Evolutionary conservation across 169 alveolate species (phyloP).

Genomic region (Plasmodium vinckei): DNA sequence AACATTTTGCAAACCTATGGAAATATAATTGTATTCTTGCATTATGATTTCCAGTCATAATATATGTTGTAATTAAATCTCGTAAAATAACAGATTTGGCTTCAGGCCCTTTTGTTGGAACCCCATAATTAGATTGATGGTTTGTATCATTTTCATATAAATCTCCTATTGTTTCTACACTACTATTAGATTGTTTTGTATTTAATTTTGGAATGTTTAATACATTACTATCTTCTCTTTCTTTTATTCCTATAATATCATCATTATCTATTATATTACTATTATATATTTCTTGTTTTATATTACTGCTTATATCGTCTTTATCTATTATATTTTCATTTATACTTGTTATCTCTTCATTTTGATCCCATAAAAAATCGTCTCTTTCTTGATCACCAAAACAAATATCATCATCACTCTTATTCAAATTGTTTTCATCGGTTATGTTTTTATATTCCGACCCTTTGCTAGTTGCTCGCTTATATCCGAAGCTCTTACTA

Average conservation of each 20-base stretch:
- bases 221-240: not conserved
- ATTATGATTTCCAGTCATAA: constrained; percentile 85
- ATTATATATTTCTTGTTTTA: no score
- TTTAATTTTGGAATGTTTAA: constrained; percentile 9
- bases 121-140: constrained; percentile 47
- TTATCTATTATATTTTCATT: not conserved
- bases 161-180: constrained; percentile 23
- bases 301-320: not conserved
- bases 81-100: constrained; percentile 80
- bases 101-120: constrained; percentile 75
- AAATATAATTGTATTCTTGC: constrained; percentile 82
- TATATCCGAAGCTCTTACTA: no score
- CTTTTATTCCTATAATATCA: not conserved
- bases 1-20: constrained; percentile 78
- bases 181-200: constrained; percentile 3
- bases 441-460: no score
- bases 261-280: no score
- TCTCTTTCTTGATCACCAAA: not conserved
- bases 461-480: no score
- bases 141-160: constrained; percentile 52
- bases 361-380: not conserved
- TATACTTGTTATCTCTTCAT: not conserved
- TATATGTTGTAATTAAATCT: constrained; percentile 80
- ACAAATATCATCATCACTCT: not conserved
- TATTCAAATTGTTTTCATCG: not conserved